Base-by-base conservation (phyloP, 345 rosid species). In the Hirschfeldia incana region DNA sequence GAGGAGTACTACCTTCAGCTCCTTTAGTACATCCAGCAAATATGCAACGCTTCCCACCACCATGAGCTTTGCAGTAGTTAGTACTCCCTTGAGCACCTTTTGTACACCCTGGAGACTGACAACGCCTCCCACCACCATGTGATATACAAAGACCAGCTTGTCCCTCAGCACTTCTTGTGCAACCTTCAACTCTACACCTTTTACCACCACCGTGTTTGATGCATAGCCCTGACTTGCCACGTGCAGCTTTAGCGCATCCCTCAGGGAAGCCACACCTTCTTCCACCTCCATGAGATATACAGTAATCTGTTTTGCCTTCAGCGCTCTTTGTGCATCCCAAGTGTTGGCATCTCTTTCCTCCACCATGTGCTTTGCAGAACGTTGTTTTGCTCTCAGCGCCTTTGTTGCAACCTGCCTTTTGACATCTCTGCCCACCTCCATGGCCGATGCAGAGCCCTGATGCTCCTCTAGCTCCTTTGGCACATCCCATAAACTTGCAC, bases 21-120 rank as follows among this genome's bases (percentile, higher is more conserved):
- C 98, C 98, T 75, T 89, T 95, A 4, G 85, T 88, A 86, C 99
- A 95, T 8, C 98, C 98, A 0, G 91, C 87, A 69, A 92, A 91
- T 80, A 92, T 87, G 74, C 99, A 95, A 8, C 99, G 90, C 51
- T 92, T 92, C n/a, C 99, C 99, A 4, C 98, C 97, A 21, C 98
- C 98, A 26, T 94, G 98, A 26, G 97, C 97, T 85, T 94, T 94
- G 85, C 98, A 95, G 11, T 80, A 91, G 86, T 86, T 77, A 0
- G 98, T 95, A 79, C 98, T 95, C n/a, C 98, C 98, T 78, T 95
- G 99, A 76, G 99, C 93, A 57, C 99, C 99, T 81, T 95, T 95
- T 0, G 65, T 49, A 82, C 99, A 95, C 0, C 66, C 88, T 10
- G 70, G 63, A 71, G 77, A 70, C 61, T 86, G 94, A 83, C 99